Evolutionary conservation across 495 filamentous ascomycete genomes (phyloP).

Genomic region (Lasiosphaeria ovina): DNA sequence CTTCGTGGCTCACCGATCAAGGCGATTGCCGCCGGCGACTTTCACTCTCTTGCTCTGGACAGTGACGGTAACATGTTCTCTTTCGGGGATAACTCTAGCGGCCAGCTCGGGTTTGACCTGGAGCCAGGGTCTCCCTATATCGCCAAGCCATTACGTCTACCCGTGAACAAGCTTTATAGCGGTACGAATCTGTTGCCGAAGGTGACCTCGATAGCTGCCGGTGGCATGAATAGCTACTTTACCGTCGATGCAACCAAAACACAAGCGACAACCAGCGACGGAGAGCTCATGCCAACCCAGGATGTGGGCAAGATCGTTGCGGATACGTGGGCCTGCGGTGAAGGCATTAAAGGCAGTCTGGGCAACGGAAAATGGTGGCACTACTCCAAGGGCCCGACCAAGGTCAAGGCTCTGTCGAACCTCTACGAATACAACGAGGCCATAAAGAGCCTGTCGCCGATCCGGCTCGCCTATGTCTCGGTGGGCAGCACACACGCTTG

Average conservation of each 20-base stretch:
- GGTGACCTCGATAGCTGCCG: slow-evolving; percentile 75
- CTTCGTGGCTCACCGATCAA: slow-evolving; percentile 58
- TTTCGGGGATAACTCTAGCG: slow-evolving; percentile 87
- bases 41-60: slow-evolving; percentile 78
- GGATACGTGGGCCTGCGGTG: slow-evolving; percentile 83
- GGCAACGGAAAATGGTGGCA: slow-evolving; percentile 92
- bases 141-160: slow-evolving; percentile 67
- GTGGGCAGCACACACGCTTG: slow-evolving; percentile 77
- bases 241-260: slow-evolving; percentile 69
- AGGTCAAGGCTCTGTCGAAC: slow-evolving; percentile 78
- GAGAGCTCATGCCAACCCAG: slow-evolving; percentile 33
- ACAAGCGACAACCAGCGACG: slow-evolving; percentile 1
- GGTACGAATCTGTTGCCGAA: slow-evolving; percentile 56
- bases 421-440: slow-evolving; percentile 83
- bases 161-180: slow-evolving; percentile 67
- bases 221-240: slow-evolving; percentile 83
- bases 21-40: slow-evolving; percentile 79
- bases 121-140: slow-evolving; percentile 57
- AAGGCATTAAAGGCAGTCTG: slow-evolving; percentile 77
- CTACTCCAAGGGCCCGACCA: slow-evolving; percentile 70
- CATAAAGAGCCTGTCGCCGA: slow-evolving; percentile 64
- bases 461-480: slow-evolving; percentile 67
- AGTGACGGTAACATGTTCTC: slow-evolving; percentile 72
- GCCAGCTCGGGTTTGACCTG: slow-evolving; percentile 78
- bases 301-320: slow-evolving; percentile 52